Evolutionary conservation across 106 monocot species (phyloP).

Genomic region (Triglochin maritima): DNA sequence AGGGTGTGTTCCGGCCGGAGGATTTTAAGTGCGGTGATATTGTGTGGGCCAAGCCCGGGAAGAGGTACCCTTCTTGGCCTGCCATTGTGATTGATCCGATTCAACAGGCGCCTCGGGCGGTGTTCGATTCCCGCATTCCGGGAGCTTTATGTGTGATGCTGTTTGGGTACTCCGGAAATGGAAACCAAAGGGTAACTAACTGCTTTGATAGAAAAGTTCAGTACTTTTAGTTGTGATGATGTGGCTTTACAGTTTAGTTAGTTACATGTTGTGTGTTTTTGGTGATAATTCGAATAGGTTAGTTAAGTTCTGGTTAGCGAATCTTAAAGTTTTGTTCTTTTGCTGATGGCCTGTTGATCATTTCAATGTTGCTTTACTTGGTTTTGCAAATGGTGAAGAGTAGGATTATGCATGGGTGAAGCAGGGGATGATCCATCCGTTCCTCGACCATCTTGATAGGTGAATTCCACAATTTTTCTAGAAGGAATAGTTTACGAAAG

Average conservation of each 20-base stretch:
- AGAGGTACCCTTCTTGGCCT: constrained; percentile 77
- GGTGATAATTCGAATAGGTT: too few relatives aligned
- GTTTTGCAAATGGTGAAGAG: neutral
- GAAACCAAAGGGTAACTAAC: constrained; percentile 50
- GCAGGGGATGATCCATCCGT: constrained; percentile 81
- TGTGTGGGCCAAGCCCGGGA: constrained; percentile 81
- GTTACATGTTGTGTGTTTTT: too few relatives aligned
- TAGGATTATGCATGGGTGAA: constrained; percentile 98
- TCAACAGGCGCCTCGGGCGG: constrained; percentile 43
- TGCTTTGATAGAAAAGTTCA: neutral
- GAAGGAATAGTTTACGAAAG: neutral
- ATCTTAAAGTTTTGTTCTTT: too few relatives aligned
- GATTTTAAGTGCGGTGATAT: constrained; percentile 69
- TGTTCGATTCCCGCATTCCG: constrained; percentile 58
- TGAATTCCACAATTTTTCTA: constrained; percentile 8
- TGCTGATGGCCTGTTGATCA: neutral
- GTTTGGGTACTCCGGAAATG: constrained; percentile 58
- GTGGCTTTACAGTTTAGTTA: too few relatives aligned
- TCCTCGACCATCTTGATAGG: constrained; percentile 84
- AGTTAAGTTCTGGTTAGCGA: too few relatives aligned
- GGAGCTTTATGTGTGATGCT: constrained; percentile 85
- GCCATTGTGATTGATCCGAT: constrained; percentile 80
- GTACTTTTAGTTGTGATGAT: too few relatives aligned
- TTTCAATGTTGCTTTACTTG: neutral
- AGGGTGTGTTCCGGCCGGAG: constrained; percentile 10